phyloP scores from a whole-genome alignment of 805 yeast genomes.

The Wickerhamiella cacticola region DNA sequence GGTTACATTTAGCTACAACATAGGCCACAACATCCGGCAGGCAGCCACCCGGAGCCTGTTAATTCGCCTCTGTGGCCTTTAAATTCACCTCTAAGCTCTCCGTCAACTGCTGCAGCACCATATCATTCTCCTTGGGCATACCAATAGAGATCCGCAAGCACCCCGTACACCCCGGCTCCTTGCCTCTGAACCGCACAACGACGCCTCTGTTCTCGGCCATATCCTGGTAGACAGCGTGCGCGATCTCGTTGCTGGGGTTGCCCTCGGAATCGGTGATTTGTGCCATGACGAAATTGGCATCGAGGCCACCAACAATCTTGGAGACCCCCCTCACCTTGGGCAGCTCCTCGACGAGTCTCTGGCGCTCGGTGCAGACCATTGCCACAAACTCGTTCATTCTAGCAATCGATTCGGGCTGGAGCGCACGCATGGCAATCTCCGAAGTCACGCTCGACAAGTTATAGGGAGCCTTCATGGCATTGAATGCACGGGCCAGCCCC shows the following conservation, averaged over 20 bases:
- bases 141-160: constrained; percentile 82
- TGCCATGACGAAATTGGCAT: constrained; percentile 73
- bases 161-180: constrained; percentile 79
- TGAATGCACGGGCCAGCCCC: constrained; percentile 53
- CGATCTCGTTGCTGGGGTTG: constrained; percentile 53
- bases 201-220: constrained; percentile 65
- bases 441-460: constrained; percentile 78
- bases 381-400: constrained; percentile 46
- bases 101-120: constrained; percentile 41
- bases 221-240: constrained; percentile 49
- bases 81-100: too few relatives aligned
- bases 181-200: constrained; percentile 86
- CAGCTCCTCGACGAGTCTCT: constrained; percentile 40
- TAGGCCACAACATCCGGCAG: too few relatives aligned
- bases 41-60: too few relatives aligned
- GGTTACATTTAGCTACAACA: too few relatives aligned
- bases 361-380: constrained; percentile 45
- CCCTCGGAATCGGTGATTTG: constrained; percentile 55
- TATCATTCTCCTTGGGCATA: constrained; percentile 58
- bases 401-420: constrained; percentile 43
- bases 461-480: constrained; percentile 92
- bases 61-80: too few relatives aligned
- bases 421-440: constrained; percentile 61
- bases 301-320: constrained; percentile 67
- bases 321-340: constrained; percentile 53